Conservation (phyloP, 345 rosid species). For the Chamaenerion angustifolium region DNA sequence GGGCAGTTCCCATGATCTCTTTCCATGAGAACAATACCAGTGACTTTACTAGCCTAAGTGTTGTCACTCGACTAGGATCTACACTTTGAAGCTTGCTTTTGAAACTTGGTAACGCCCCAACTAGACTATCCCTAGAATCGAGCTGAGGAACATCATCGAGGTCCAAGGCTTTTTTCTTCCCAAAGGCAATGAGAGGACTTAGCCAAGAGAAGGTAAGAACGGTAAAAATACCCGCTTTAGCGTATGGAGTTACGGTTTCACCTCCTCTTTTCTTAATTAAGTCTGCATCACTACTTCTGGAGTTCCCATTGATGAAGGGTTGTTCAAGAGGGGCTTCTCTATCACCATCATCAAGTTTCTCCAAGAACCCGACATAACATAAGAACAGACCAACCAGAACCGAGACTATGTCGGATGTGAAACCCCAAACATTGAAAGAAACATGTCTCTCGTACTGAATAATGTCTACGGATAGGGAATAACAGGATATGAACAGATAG, state of each 20-base stretch:
- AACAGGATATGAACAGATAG: constrained; percentile 42
- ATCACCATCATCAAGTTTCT: constrained; percentile 14
- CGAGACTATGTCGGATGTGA: constrained; percentile 39
- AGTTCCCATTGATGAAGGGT: constrained; percentile 29
- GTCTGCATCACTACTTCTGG: constrained; percentile 4
- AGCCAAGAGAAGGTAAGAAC: constrained; percentile 51
- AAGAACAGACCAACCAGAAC: constrained; percentile 36
- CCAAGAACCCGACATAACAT: constrained; percentile 34
- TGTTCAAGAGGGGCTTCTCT: constrained; percentile 19
- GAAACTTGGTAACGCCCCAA: constrained; percentile 22
- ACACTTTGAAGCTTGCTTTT: constrained; percentile 22
- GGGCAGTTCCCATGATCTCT: constrained; percentile 29
- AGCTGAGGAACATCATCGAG: constrained; percentile 60
- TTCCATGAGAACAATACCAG: constrained; percentile 28
- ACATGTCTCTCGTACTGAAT: constrained; percentile 19
- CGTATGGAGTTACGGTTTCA: constrained; percentile 30
- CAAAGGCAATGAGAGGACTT: constrained; percentile 41
- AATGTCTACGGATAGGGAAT: constrained; percentile 38
- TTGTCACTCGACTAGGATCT: constrained; percentile 22
- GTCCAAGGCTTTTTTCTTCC: constrained; percentile 44
- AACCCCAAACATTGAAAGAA: constrained; percentile 13
- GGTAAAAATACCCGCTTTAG: constrained; percentile 31
- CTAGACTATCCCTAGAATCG: constrained; percentile 31
- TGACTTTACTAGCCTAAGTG: constrained; percentile 36
- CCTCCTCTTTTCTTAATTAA: constrained; percentile 19